phyloP scores from a whole-genome alignment of 495 filamentous ascomycete species.

The Melanomma pulvis-pyrius region DNA sequence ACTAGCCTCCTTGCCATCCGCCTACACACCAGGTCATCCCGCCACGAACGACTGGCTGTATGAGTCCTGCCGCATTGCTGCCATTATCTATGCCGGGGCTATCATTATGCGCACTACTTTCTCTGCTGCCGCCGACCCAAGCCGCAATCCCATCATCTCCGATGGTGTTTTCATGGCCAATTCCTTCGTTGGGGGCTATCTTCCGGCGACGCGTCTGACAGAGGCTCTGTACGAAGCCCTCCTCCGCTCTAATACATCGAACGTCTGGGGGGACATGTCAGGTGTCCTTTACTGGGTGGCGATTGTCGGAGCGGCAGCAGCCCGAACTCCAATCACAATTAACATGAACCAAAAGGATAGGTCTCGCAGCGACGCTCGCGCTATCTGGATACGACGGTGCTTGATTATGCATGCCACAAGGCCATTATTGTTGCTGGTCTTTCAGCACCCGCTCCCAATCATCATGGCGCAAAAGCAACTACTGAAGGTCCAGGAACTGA shows the following conservation, averaged over 20 bases:
- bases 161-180: neutral
- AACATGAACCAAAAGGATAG: neutral
- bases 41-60: constrained; percentile 33
- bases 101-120: constrained; percentile 26
- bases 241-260: constrained; percentile 6
- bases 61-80: constrained; percentile 30
- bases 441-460: constrained; percentile 23
- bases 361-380: constrained; percentile 10
- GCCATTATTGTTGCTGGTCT: constrained; percentile 23
- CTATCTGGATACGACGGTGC: constrained; percentile 27
- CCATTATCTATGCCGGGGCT: constrained; percentile 30
- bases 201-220: constrained; percentile 5
- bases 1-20: constrained; percentile 25
- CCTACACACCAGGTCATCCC: constrained; percentile 10
- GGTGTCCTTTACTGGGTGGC: constrained; percentile 34
- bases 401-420: constrained; percentile 32
- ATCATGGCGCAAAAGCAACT: constrained; percentile 20
- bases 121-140: constrained; percentile 21
- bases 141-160: neutral
- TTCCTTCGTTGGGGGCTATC: neutral
- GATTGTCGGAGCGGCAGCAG: constrained; percentile 29
- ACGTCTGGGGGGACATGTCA: constrained; percentile 30
- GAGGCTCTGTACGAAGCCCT: constrained; percentile 23
- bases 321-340: constrained; percentile 11
- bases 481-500: constrained; percentile 30